phyloP scores from a whole-genome alignment of 2,329 filamentous ascomycete species.

The Zasmidium angulare region DNA sequence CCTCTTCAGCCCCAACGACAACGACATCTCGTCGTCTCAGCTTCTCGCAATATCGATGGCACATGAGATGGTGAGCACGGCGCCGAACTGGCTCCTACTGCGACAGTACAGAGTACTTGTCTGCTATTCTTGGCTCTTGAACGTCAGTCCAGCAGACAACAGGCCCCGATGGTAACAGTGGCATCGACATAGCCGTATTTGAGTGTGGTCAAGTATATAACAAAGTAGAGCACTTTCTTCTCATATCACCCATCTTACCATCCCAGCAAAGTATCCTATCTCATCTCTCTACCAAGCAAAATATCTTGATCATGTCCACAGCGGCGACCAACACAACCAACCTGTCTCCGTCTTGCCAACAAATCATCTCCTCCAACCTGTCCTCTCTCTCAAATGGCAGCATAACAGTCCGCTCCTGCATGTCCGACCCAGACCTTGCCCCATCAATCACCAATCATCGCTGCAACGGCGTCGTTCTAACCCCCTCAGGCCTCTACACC shows the following conservation, averaged over 20 bases:
- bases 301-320: constrained; percentile 3
- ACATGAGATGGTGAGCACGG: neutral
- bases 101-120: neutral
- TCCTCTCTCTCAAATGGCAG: constrained; percentile 7
- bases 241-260: neutral
- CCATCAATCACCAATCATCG: constrained; percentile 31
- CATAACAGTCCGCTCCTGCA: constrained; percentile 26
- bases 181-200: neutral
- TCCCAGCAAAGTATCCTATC: too few species aligned
- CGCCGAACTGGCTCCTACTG: neutral
- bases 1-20: neutral
- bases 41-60: neutral
- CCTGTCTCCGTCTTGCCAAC: constrained; percentile 27
- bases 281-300: neutral
- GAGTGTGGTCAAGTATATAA: neutral
- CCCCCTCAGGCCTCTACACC: constrained; percentile 34
- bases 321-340: neutral
- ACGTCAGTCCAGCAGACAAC: neutral
- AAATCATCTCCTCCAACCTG: constrained; percentile 16
- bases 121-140: neutral
- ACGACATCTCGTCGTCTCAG: neutral
- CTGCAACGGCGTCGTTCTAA: constrained; percentile 35
- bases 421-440: constrained; percentile 22
- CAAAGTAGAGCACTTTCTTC: neutral
- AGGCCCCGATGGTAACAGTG: neutral